Percentiles rank a stretch among this genome's conserved stretches.
Conservation (phyloP, 495 filamentous ascomycete species). For the Aspergillus bridgeri region DNA sequence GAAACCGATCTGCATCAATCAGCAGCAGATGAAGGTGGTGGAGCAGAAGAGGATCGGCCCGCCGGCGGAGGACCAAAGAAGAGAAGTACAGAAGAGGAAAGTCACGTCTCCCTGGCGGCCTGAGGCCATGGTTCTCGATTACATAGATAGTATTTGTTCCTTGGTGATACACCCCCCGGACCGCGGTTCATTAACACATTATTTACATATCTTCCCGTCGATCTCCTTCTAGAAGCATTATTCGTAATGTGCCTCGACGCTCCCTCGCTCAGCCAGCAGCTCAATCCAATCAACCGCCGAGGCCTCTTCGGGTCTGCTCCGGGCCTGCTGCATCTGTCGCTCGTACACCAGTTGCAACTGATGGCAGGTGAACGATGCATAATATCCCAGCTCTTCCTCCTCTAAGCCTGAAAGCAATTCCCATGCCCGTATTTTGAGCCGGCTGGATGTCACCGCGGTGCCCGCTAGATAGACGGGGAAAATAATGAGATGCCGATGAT, state of each 20-base stretch:
- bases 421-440: constrained; percentile 48
- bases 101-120: neutral
- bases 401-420: constrained; percentile 49
- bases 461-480: constrained; percentile 60
- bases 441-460: constrained; percentile 36
- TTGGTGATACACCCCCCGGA: too few relatives aligned
- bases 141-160: too few relatives aligned
- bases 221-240: constrained; percentile 18
- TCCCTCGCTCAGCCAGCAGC: constrained; percentile 37
- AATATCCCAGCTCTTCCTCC: constrained; percentile 49
- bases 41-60: neutral
- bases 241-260: constrained; percentile 45
- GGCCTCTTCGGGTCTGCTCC: constrained; percentile 30
- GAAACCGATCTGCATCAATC: neutral
- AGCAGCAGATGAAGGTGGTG: neutral
- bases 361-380: constrained; percentile 42
- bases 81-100: too few relatives aligned
- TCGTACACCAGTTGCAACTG: constrained; percentile 52
- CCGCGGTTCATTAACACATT: too few relatives aligned
- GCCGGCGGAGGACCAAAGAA: neutral
- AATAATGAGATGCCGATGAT: constrained; percentile 45
- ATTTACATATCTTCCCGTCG: constrained; percentile 1
- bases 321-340: constrained; percentile 37
- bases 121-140: too few relatives aligned
- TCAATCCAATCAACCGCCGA: constrained; percentile 47